These are phyloP conservation scores for Ceratobasidium sp. DNA, from an alignment of 1,284 basidiomycete species.

Conservation along the genomic window DNA sequence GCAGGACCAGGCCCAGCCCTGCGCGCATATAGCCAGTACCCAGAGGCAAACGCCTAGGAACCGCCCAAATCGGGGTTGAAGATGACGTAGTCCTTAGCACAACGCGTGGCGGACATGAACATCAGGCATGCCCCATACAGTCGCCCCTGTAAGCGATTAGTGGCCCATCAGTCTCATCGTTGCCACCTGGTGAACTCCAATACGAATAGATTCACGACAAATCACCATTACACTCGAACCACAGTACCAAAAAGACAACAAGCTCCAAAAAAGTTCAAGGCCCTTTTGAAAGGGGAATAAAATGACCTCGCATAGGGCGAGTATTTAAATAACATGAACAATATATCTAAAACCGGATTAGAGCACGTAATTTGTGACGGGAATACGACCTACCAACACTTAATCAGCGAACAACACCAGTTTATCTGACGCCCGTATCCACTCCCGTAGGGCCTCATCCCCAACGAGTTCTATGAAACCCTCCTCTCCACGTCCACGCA, in stretches of 20 bases:
- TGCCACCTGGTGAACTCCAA: not conserved
- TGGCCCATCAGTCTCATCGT: not conserved
- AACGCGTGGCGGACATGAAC: not conserved
- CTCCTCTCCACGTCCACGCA: slow-evolving; percentile 55
- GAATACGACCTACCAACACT: slow-evolving; percentile 2
- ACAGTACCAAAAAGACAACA: not conserved
- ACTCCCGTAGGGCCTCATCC: slow-evolving; percentile 76
- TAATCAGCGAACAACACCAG: slow-evolving; percentile 81
- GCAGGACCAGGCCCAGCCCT: not conserved
- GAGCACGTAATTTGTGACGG: not conserved
- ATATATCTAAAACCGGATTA: not conserved
- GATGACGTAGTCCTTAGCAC: not conserved
- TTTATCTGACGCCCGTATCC: slow-evolving; percentile 87
- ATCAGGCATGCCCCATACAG: not conserved
- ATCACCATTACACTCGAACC: slow-evolving; percentile 11
- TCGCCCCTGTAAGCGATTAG: not conserved
- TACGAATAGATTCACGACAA: not conserved
- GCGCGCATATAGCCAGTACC: slow-evolving; percentile 5
- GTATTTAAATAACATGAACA: slow-evolving; percentile 6
- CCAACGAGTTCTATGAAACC: slow-evolving; percentile 69
- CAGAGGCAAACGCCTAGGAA: not conserved
- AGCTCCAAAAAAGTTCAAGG: slow-evolving; percentile 8
- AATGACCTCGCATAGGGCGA: slow-evolving; percentile 1
- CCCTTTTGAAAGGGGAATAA: slow-evolving; percentile 13
- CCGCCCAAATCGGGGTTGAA: not conserved